A percentile compares a stretch with the other conserved stretches of the same genome.
Evolutionary conservation across 208 protist genomes (phyloP).

Genomic region (Leishmania braziliensis): DNA sequence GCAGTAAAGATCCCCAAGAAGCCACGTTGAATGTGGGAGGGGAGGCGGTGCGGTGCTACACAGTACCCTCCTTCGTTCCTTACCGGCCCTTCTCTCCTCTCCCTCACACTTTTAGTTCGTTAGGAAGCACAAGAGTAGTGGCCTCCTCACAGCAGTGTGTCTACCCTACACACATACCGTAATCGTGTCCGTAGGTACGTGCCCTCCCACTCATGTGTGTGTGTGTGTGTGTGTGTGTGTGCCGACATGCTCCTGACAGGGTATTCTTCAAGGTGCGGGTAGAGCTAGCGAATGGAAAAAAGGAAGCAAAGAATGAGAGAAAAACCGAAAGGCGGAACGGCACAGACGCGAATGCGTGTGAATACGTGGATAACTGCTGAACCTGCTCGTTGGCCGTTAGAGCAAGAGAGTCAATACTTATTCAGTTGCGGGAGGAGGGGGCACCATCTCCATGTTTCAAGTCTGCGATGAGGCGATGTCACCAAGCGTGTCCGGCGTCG

Average conservation of each 20-base stretch:
- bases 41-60: slow-evolving; percentile 1
- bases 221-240: not conserved
- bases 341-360: too few relatives aligned
- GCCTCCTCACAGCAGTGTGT: too few relatives aligned
- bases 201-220: not conserved
- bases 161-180: not conserved
- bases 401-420: too few relatives aligned
- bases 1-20: too few relatives aligned
- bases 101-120: too few relatives aligned
- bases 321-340: not conserved
- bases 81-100: not conserved
- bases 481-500: not conserved
- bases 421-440: too few relatives aligned
- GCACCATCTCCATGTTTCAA: not conserved
- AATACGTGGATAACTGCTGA: too few relatives aligned
- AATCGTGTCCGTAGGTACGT: not conserved
- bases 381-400: too few relatives aligned
- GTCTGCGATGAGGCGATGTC: not conserved
- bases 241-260: slow-evolving; percentile 2
- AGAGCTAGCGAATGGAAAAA: not conserved
- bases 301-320: not conserved
- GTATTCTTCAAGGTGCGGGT: not conserved
- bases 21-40: too few relatives aligned
- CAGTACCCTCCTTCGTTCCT: not conserved
- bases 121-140: too few relatives aligned